These are phyloP conservation scores for Cucurbita moschata DNA, from an alignment of 306 rosid species.

Conservation along the genomic window DNA sequence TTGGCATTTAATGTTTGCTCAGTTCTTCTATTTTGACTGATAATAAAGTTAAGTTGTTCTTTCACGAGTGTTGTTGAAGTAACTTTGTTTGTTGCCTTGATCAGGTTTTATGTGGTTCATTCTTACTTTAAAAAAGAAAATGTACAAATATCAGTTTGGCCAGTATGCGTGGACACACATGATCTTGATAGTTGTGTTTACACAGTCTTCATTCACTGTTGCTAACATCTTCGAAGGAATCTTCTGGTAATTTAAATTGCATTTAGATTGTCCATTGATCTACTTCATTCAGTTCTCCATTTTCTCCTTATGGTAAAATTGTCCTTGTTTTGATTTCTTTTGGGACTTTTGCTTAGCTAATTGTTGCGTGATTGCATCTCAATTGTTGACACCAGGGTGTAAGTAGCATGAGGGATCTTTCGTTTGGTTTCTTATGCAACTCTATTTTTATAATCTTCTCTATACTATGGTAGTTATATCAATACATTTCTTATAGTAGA, in stretches of 20 bases:
- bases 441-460: neutral
- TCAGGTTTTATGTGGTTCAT: constrained; percentile 99
- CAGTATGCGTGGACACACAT: constrained; percentile 99
- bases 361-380: neutral
- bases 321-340: neutral
- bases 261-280: neutral
- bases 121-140: constrained; percentile 87
- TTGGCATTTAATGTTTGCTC: neutral
- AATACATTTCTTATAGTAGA: neutral
- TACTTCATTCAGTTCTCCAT: neutral
- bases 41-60: neutral
- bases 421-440: neutral
- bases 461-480: neutral
- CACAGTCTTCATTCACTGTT: constrained; percentile 91
- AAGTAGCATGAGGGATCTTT: neutral
- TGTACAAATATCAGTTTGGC: constrained; percentile 99
- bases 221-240: constrained; percentile 98
- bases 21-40: neutral
- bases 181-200: constrained; percentile 89
- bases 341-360: neutral
- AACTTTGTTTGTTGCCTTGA: constrained; percentile 14
- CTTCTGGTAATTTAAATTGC: constrained; percentile 49
- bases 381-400: neutral
- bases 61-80: neutral
- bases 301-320: neutral